These are phyloP conservation scores for Suhomyces wounanorum DNA, from an alignment of 1,139 yeast genomes.

Conservation along the genomic window DNA sequence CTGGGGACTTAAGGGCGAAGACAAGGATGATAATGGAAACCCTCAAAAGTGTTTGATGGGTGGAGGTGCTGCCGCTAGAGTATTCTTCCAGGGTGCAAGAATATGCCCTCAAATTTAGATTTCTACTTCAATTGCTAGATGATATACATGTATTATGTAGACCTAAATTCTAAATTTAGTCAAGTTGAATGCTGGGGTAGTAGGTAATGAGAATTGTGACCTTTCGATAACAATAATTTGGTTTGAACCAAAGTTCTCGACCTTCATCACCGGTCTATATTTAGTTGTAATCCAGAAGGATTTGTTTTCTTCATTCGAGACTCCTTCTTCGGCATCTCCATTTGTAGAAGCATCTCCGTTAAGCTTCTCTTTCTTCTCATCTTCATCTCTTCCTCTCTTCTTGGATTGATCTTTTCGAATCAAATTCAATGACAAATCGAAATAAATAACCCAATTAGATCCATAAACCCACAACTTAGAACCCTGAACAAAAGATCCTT, in stretches of 20 bases:
- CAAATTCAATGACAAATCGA: slow-evolving; percentile 66
- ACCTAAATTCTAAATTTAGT: slow-evolving; percentile 59
- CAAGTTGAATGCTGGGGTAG: slow-evolving; percentile 75
- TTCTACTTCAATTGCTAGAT: not conserved
- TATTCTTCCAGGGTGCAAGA: slow-evolving; percentile 70
- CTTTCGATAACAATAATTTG: slow-evolving; percentile 79
- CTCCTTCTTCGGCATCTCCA: slow-evolving; percentile 17
- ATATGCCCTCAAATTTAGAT: slow-evolving; percentile 40
- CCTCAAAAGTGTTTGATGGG: slow-evolving; percentile 64
- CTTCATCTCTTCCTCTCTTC: slow-evolving; percentile 68
- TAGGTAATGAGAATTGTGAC: slow-evolving; percentile 63
- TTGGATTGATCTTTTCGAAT: slow-evolving; percentile 33
- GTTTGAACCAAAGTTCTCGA: slow-evolving; percentile 52
- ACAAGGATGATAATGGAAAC: slow-evolving; percentile 38
- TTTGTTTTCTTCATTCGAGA: slow-evolving; percentile 21
- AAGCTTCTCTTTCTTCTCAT: slow-evolving; percentile 31
- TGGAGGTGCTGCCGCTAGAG: slow-evolving; percentile 66
- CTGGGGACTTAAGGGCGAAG: slow-evolving; percentile 53
- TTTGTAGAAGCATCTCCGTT: slow-evolving; percentile 25
- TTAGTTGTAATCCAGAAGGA: slow-evolving; percentile 79
- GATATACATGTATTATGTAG: not conserved
- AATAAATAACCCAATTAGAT: slow-evolving; percentile 76
- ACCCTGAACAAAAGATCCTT: slow-evolving; percentile 61
- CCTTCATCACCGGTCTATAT: slow-evolving; percentile 73
- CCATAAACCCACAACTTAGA: slow-evolving; percentile 79